Percentiles rank a stretch among this genome's conserved stretches.
These are phyloP conservation scores for Leptodermis oblonga DNA, from an alignment of 257 asterid genomes.

Conservation along the genomic window DNA sequence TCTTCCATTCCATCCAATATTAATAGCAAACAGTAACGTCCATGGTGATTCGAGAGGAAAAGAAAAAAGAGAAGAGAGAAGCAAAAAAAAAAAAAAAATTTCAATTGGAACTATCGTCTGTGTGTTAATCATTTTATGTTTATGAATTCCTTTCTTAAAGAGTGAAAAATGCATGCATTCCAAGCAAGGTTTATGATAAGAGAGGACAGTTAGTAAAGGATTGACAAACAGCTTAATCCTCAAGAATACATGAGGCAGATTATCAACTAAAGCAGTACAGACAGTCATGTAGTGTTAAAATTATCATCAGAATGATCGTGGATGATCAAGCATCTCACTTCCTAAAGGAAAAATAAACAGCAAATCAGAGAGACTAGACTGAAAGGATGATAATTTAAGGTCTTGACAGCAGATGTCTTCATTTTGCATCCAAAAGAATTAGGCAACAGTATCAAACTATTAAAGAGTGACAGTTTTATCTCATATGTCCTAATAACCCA, in stretches of 20 bases:
- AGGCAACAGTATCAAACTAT: not conserved
- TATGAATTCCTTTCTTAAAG: not conserved
- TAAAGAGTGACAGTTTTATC: not conserved
- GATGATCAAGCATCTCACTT: not conserved
- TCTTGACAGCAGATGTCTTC: not conserved
- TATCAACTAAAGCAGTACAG: not conserved
- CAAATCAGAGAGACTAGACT: not conserved
- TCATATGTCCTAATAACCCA: not conserved
- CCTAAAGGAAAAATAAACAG: not conserved
- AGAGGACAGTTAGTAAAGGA: not conserved
- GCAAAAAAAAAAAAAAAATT: not conserved
- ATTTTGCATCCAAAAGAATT: not conserved
- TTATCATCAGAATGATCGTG: not conserved
- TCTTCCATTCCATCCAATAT: not conserved
- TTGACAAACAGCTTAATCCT: not conserved
- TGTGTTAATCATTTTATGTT: not conserved
- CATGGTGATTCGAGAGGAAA: not conserved
- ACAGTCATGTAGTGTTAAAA: no score
- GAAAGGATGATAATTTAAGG: not conserved
- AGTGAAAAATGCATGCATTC: not conserved
- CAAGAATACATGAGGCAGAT: not conserved
- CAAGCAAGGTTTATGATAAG: not conserved
- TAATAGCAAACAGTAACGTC: not conserved
- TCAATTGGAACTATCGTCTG: not conserved
- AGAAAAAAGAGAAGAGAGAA: not conserved